These are phyloP conservation scores for Stachybotrys echinatus DNA, from an alignment of 2,329 filamentous ascomycete genomes.

Conservation along the genomic window DNA sequence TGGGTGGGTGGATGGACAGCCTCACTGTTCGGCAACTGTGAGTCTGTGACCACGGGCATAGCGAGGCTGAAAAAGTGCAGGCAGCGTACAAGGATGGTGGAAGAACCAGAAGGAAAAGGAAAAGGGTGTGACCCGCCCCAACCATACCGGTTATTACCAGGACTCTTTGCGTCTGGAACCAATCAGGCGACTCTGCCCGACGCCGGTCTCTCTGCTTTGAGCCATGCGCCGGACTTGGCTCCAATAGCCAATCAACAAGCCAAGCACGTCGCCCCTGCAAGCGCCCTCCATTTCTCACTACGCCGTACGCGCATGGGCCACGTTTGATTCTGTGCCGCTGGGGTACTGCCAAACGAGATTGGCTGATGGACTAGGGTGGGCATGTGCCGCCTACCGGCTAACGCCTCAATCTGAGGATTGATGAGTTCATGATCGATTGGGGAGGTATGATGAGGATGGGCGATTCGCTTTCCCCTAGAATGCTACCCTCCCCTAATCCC, in stretches of 20 bases:
- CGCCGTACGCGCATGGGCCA: neutral
- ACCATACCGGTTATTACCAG: neutral
- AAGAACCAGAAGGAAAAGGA: neutral
- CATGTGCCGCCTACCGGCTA: neutral
- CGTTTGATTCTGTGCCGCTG: neutral
- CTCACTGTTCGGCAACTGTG: conserved; percentile 9
- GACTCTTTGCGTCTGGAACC: neutral
- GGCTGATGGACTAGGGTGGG: neutral
- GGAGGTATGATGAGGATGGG: neutral
- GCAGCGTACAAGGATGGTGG: neutral
- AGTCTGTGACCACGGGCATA: neutral
- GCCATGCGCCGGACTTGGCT: neutral
- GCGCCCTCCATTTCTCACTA: neutral
- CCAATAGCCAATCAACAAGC: neutral
- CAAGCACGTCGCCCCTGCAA: neutral
- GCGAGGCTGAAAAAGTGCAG: conserved; percentile 6
- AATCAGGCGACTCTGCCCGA: neutral
- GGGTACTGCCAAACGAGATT: neutral
- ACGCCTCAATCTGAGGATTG: neutral
- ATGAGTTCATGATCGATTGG: neutral
- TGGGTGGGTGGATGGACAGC: conserved; percentile 4
- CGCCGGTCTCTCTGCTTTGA: neutral
- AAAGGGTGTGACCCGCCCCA: neutral
- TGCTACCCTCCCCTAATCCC: neutral
- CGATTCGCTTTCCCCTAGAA: neutral